Conservation (phyloP, 768 basidiomycete genomes). For the Naematelia aurantialba region DNA sequence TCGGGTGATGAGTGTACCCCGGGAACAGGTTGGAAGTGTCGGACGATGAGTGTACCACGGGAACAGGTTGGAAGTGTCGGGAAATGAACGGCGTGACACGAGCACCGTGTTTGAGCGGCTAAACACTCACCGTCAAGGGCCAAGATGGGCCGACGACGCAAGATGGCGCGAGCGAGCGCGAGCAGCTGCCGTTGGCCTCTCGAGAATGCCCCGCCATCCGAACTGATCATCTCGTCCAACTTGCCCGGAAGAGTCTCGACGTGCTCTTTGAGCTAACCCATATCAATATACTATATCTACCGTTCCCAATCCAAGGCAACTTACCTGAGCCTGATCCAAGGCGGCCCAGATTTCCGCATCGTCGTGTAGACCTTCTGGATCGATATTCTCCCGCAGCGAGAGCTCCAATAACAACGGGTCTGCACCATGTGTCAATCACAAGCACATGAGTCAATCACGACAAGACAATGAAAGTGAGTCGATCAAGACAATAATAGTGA, state of each 20-base stretch:
- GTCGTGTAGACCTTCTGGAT: slow-evolving; percentile 18
- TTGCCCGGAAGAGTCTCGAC: slow-evolving; percentile 14
- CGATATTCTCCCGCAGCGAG: slow-evolving; percentile 30
- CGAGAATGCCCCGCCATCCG: slow-evolving; percentile 25
- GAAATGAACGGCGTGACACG: no score
- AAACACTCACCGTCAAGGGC: slow-evolving; percentile 27
- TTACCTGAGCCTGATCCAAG: slow-evolving; percentile 12
- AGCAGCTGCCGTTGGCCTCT: slow-evolving; percentile 33
- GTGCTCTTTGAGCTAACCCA: slow-evolving; percentile 12
- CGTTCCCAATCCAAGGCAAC: neutral
- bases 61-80: no score
- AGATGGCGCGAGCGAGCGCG: slow-evolving; percentile 27
- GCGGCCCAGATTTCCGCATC: slow-evolving; percentile 32
- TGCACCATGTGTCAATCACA: neutral
- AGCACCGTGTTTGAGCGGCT: no score
- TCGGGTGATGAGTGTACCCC: no score
- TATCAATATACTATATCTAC: neutral
- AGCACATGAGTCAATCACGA: no score
- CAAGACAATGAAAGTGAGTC: no score
- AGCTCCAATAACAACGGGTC: slow-evolving; percentile 18
- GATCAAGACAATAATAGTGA: no score
- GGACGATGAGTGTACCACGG: no score
- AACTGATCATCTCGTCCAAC: slow-evolving; percentile 20
- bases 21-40: no score
- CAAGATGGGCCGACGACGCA: slow-evolving; percentile 19